A percentile compares a stretch with the other conserved stretches of the same genome.
These are phyloP conservation scores for Eucommia ulmoides DNA, from an alignment of 257 asterid species.

Conservation along the genomic window DNA sequence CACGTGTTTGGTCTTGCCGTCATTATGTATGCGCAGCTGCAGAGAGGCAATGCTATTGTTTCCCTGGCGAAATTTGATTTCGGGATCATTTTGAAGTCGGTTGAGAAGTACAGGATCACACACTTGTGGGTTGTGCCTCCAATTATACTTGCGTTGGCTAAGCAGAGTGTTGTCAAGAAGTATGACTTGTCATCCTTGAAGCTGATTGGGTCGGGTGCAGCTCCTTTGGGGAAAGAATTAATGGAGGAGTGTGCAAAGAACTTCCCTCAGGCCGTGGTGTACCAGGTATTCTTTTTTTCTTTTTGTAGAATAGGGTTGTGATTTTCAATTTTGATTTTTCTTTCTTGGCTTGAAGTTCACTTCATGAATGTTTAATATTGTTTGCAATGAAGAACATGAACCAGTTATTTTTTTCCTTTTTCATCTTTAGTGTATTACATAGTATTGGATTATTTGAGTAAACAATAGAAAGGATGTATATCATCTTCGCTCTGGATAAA, in stretches of 20 bases:
- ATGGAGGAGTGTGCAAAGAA: conserved; percentile 91
- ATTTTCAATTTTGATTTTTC: no score
- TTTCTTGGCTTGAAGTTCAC: no score
- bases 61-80: conserved; percentile 66
- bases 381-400: no score
- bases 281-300: conserved; percentile 43
- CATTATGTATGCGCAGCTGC: conserved; percentile 68
- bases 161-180: conserved; percentile 39
- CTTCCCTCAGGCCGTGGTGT: conserved; percentile 56
- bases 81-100: conserved; percentile 42
- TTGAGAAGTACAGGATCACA: conserved; percentile 54
- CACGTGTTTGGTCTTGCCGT: conserved; percentile 80
- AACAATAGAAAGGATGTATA: no score
- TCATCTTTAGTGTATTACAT: no score
- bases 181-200: conserved; percentile 50
- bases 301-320: no score
- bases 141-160: conserved; percentile 63
- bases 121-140: conserved; percentile 94
- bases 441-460: no score
- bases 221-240: conserved; percentile 80
- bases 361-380: no score
- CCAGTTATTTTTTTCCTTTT: no score
- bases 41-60: conserved; percentile 62
- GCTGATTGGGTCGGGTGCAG: conserved; percentile 87
- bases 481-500: no score